These are phyloP conservation scores for Penicillium sp. DNA, from an alignment of 2,329 filamentous ascomycete species.

Conservation along the genomic window DNA sequence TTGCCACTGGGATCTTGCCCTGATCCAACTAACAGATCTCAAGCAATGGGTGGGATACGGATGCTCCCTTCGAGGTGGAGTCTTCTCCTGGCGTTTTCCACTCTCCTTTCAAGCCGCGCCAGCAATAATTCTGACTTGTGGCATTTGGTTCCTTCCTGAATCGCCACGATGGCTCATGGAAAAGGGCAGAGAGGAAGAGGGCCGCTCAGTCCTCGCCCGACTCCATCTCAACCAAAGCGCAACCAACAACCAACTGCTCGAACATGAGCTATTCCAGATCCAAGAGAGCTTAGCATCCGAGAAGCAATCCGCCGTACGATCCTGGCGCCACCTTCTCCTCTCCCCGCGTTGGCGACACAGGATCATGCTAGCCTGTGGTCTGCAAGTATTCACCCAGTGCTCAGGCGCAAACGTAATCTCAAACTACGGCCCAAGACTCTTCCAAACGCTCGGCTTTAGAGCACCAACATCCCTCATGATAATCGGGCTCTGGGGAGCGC, in stretches of 20 bases:
- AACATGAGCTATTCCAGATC: conserved; percentile 45
- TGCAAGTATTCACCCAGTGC: conserved; percentile 51
- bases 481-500: conserved; percentile 51
- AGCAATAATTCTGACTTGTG: conserved; percentile 37
- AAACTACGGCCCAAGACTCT: conserved; percentile 46
- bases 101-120: conserved; percentile 41
- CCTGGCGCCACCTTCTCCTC: conserved; percentile 44
- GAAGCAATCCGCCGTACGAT: conserved; percentile 33
- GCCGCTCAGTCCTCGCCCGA: conserved; percentile 32
- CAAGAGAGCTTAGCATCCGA: conserved; percentile 41
- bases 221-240: conserved; percentile 33
- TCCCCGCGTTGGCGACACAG: conserved; percentile 47
- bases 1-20: conserved; percentile 14
- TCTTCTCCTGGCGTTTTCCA: conserved; percentile 39
- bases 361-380: conserved; percentile 48
- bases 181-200: conserved; percentile 36
- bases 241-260: conserved; percentile 34
- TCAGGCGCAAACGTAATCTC: conserved; percentile 50
- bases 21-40: conserved; percentile 11
- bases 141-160: conserved; percentile 36
- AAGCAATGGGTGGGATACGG: conserved; percentile 53
- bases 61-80: conserved; percentile 33
- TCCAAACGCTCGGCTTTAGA: conserved; percentile 45
- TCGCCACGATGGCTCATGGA: conserved; percentile 41
- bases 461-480: conserved; percentile 50